Base-by-base conservation (phyloP, 2,329 filamentous ascomycete species). In the Camillea tinctor region DNA sequence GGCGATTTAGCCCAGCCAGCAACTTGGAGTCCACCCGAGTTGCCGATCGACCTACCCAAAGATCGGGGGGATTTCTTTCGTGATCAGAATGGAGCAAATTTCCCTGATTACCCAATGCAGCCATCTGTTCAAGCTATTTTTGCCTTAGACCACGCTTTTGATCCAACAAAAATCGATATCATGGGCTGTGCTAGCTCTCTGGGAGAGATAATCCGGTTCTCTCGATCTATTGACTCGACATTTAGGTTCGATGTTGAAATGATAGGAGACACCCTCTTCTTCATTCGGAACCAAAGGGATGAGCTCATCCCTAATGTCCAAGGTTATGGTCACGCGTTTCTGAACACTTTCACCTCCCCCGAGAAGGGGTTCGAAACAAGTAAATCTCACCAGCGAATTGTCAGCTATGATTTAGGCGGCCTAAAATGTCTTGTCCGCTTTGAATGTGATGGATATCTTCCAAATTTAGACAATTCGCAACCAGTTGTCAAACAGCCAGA, bases 221-320 rank as follows among this genome's bases (percentile, higher is more conserved):
- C 52, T 13, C 56, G 63, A 26, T 64, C 60, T 5, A 50, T 67
- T 6, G 59, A 68, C 3, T 61, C 63, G 8, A 68, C 66, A 3
- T 70, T 70, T 55, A 60, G 66, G 30, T 68, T 68, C 20, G 61
- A 69, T 26, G 62, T 66, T 48, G 69, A 71, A 48, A 57, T 68
- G 50, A 44, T 71, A 52, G 67, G 66, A 9, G 64, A 68, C 23
- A 70, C 67, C 2, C 58, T 70, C 17, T 71, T 70, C 55, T 26
- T 71, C 2, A 50, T 67, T 52, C 64, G 62, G 22, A 71, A 68
- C 53, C 24, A 36, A 21, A 62, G 62, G 9, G 50, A 62, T 6
- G 50, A 68, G 44, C 24, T 68, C 15, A 71, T 71, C 36, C 63
- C 64, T 8, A 64, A 61, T 22, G 65, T 69, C 55, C 60, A 57